Conservation (phyloP, 208 protist species). For the Crithidia sp. region DNA sequence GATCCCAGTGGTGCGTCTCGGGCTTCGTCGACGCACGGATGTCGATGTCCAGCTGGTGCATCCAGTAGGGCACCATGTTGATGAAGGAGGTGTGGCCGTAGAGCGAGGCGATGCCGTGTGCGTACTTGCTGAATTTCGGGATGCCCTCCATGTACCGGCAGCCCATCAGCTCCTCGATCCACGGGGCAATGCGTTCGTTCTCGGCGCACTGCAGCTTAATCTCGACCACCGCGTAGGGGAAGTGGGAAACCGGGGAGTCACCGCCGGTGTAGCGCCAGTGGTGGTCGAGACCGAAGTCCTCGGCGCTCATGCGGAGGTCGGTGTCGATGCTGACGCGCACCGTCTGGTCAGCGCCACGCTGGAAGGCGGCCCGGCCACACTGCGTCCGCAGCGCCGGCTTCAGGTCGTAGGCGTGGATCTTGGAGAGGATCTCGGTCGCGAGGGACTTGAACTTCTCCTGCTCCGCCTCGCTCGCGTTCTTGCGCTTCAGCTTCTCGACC, state of each 20-base stretch:
- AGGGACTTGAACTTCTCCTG: constrained; percentile 82
- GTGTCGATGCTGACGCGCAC: constrained; percentile 91
- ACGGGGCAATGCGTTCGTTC: constrained; percentile 89
- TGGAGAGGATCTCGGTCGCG: constrained; percentile 81
- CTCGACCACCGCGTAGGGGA: constrained; percentile 90
- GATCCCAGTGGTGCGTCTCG: constrained; percentile 82
- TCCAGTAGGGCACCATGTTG: constrained; percentile 91
- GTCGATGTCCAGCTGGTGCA: constrained; percentile 88
- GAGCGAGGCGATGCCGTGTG: constrained; percentile 86
- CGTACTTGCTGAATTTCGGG: constrained; percentile 92
- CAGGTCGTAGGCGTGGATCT: constrained; percentile 85
- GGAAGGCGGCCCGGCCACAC: constrained; percentile 87
- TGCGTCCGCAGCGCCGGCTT: constrained; percentile 88
- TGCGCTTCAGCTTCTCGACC: constrained; percentile 75
- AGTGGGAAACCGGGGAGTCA: constrained; percentile 71
- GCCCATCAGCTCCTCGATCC: constrained; percentile 91
- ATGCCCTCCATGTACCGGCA: constrained; percentile 91
- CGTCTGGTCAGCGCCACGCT: constrained; percentile 82
- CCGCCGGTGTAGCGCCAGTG: constrained; percentile 86
- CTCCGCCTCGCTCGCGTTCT: constrained; percentile 74
- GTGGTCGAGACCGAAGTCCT: constrained; percentile 87
- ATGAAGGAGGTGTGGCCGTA: constrained; percentile 90
- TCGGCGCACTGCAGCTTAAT: constrained; percentile 89
- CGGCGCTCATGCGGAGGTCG: constrained; percentile 73
- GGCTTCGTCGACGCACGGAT: constrained; percentile 90